Percentiles rank a stretch among this genome's conserved stretches.
Conservation (phyloP, 768 basidiomycete genomes). For the Suillus subluteus region DNA sequence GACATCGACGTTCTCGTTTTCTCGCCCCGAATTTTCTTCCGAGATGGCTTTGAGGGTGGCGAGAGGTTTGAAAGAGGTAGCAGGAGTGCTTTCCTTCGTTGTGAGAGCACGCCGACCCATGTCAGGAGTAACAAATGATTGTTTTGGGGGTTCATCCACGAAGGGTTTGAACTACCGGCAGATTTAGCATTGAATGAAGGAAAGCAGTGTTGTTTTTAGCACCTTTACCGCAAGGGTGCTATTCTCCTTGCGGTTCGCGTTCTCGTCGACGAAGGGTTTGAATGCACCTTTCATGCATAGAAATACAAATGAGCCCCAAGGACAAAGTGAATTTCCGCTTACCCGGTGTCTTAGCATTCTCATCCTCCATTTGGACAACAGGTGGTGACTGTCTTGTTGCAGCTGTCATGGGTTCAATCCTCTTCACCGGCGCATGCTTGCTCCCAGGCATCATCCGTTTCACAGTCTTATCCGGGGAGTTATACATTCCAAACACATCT, state of each 20-base stretch:
- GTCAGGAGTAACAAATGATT: constrained; percentile 40
- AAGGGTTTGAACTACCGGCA: constrained; percentile 65
- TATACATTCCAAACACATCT: constrained; percentile 96
- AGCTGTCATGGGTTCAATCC: constrained; percentile 59
- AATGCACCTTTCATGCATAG: constrained; percentile 38
- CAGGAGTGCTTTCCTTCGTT: constrained; percentile 32
- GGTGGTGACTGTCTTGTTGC: constrained; percentile 36
- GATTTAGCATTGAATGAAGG: constrained; percentile 14
- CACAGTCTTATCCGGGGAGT: constrained; percentile 81
- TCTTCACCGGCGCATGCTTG: constrained; percentile 73
- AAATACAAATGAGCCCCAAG: constrained; percentile 24
- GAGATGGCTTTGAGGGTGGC: constrained; percentile 37
- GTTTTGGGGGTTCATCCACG: constrained; percentile 55
- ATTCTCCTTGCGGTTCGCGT: constrained; percentile 48
- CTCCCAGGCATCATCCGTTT: constrained; percentile 60
- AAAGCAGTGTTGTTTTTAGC: constrained; percentile 4
- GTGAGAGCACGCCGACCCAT: constrained; percentile 44
- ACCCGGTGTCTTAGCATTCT: constrained; percentile 41
- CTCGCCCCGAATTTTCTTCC: constrained; percentile 36
- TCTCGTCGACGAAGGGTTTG: constrained; percentile 73
- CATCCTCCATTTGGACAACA: constrained; percentile 35
- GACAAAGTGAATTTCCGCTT: constrained; percentile 19
- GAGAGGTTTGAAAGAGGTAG: constrained; percentile 21
- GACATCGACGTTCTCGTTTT: constrained; percentile 1
- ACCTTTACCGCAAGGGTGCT: constrained; percentile 32